Evolutionary conservation across 768 basidiomycete genomes (phyloP), one percentile per base, ranked within the genome.

Genomic region (Collybia mongolica): DNA sequence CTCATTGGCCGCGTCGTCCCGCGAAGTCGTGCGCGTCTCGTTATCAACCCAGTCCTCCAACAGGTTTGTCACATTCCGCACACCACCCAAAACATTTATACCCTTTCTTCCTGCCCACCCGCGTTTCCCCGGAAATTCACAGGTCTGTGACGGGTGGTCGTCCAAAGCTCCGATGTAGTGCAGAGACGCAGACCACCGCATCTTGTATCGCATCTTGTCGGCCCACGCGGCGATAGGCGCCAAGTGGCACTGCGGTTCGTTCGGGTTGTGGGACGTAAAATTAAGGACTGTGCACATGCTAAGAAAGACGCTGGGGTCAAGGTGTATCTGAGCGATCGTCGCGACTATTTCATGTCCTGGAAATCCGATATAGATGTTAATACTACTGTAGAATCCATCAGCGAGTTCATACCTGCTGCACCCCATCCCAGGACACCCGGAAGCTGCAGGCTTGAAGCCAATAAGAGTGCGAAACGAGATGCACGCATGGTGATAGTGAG

Each of bases 281-380:
- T 84, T 76, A 55, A 97, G 84, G 58, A 98, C 84, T 23, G 72
- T 66, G 56, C 88, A 90, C 47, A 97, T 70, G 26, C 74, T 76
- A 2, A 81, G 75, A 36, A 86, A 74, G 4, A 87, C 84, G 2
- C 71, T 72, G 0, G 90, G 90, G 64, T 91, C 81, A 2, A 98
- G 79, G 64, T 97, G 83, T 52, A 95, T 91, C 64, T 98, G 89
- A 1, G 96, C 96, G 49, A 98, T 89, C 3, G 94, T 96, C 1
- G 94, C 95, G 5, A 93, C 82, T 26, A 97, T 86, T 72, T 97
- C 90, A 59, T 98, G 95, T 3, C 95, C 93, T 84, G 54, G 20
- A 32, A 40, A 28, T 5, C 38, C 23, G 32, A 14, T 36, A 19
- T 29, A 39, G 36, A 36, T 42, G 22, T 36, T 2, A 12, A 15